phyloP scores from a whole-genome alignment of 306 rosid genomes.

The Malus asiatica region DNA sequence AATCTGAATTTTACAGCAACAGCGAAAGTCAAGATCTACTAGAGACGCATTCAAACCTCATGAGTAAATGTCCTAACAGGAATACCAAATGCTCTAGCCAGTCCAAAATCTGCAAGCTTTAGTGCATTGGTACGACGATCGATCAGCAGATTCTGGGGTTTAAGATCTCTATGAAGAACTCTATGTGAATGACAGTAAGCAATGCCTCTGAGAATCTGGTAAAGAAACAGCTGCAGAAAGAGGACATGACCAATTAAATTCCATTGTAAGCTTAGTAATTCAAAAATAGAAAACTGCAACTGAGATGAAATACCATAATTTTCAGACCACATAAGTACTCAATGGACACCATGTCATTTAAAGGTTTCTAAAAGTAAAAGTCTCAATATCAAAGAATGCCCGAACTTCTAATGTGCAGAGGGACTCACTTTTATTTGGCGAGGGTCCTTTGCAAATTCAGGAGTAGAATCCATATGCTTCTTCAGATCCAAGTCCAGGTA shows the following conservation, averaged over 20 bases:
- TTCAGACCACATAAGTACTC: not conserved
- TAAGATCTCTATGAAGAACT: conserved; percentile 98
- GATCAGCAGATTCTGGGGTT: conserved; percentile 94
- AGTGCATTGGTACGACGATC: conserved; percentile 86
- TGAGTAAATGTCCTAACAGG: conserved; percentile 98
- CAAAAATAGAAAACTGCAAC: not conserved
- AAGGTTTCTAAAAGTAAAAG: not conserved
- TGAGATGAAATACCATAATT: not conserved
- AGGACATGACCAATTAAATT: conserved; percentile 16
- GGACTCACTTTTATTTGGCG: conserved; percentile 74
- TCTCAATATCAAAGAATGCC: not conserved
- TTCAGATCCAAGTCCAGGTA: conserved; percentile 94
- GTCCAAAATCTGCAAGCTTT: conserved; percentile 98
- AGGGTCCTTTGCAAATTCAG: conserved; percentile 76
- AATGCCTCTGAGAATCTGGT: conserved; percentile 98
- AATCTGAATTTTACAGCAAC: not conserved
- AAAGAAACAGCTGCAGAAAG: conserved; percentile 84
- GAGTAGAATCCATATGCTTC: conserved; percentile 98
- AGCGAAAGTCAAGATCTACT: not conserved
- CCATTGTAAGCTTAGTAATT: conserved; percentile 15
- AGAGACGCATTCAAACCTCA: conserved; percentile 47
- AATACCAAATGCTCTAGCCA: conserved; percentile 98
- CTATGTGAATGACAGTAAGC: conserved; percentile 98
- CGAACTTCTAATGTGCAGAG: not conserved
- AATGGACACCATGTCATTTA: not conserved